A percentile compares a stretch with the other conserved stretches of the same genome.
phyloP scores from a whole-genome alignment of 179 eudicot genomes.

The Corrigiola litoralis region DNA sequence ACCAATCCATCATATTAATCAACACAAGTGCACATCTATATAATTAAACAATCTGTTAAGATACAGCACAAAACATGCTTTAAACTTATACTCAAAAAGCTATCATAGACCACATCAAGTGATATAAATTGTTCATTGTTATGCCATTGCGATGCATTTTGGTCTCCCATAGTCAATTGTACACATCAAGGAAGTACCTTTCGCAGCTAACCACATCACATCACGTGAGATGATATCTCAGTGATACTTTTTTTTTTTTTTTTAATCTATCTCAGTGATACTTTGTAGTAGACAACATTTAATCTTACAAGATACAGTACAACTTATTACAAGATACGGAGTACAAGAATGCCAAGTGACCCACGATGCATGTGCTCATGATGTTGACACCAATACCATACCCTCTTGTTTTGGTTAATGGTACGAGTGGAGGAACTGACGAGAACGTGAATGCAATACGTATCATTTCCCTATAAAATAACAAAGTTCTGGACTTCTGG shows the following conservation, averaged over 20 bases:
- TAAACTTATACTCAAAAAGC: background rate
- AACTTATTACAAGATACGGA: background rate
- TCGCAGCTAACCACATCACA: background rate
- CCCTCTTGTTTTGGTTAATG: conserved; percentile 4
- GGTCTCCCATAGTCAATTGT: background rate
- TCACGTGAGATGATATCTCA: background rate
- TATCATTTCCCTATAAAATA: background rate
- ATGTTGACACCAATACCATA: background rate
- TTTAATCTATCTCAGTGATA: no score
- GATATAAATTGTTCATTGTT: background rate
- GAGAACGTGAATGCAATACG: conserved; percentile 9
- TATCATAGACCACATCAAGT: background rate
- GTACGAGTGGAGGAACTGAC: background rate
- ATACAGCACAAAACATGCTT: background rate
- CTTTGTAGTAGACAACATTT: no score
- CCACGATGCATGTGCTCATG: background rate
- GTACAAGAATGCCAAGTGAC: background rate
- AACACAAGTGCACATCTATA: background rate
- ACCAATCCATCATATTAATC: background rate
- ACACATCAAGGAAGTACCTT: background rate
- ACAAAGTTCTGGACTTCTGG: no score
- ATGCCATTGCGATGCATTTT: background rate
- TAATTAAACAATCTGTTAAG: background rate
- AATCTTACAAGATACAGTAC: background rate
- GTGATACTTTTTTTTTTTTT: no score